phyloP scores from a whole-genome alignment of 371 early-diverging fungal genomes.

The Zancudomyces culisetae region DNA sequence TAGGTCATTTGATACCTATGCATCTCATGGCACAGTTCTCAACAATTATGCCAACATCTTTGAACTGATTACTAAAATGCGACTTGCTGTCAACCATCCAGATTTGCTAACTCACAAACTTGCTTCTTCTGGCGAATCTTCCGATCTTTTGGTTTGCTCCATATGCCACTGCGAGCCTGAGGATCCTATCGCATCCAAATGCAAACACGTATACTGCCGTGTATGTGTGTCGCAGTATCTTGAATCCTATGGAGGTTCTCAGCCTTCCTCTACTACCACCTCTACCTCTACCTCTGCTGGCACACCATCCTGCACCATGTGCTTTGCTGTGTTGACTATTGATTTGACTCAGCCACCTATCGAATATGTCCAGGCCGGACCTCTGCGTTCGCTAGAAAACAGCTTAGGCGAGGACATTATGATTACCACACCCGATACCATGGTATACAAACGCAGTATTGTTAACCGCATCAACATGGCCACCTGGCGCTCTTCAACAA shows the following conservation, averaged over 20 bases:
- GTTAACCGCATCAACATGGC: constrained; percentile 80
- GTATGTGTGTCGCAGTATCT: constrained; percentile 38
- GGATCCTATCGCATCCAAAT: constrained; percentile 75
- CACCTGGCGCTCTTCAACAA: constrained; percentile 67
- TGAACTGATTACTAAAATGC: constrained; percentile 54
- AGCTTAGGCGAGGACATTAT: constrained; percentile 11
- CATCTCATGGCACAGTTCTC: constrained; percentile 62
- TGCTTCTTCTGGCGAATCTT: constrained; percentile 20
- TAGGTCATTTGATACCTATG: constrained; percentile 71
- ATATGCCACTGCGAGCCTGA: constrained; percentile 80
- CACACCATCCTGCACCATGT: constrained; percentile 41
- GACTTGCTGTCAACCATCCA: constrained; percentile 78
- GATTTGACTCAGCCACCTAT: constrained; percentile 56
- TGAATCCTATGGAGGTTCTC: no score
- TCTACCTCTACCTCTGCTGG: constrained; percentile 11
- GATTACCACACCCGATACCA: constrained; percentile 18
- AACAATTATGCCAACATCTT: constrained; percentile 91
- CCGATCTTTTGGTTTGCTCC: constrained; percentile 50
- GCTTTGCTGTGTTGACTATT: constrained; percentile 58
- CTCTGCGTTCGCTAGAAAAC: background rate
- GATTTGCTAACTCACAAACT: constrained; percentile 46
- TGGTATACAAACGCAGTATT: constrained; percentile 44
- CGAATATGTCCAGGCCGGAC: constrained; percentile 15
- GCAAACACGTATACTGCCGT: constrained; percentile 82
- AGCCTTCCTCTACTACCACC: no score